phyloP scores from a whole-genome alignment of 169 alveolate species.

The Cryptosporidium baileyi region DNA sequence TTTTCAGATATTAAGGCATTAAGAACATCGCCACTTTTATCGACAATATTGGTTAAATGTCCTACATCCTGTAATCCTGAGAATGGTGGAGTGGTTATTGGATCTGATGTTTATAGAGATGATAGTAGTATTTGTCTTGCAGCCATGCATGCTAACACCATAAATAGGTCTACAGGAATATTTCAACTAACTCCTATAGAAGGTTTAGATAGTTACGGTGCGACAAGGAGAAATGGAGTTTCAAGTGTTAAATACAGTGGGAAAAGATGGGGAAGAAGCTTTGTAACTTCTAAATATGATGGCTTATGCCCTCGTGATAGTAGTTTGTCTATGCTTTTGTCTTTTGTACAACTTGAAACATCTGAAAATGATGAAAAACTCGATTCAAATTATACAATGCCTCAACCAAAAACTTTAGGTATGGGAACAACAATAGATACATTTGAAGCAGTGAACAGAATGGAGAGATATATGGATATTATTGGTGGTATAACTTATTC shows the following conservation, averaged over 20 bases:
- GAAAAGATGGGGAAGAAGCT: conserved; percentile 52
- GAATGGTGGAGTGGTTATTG: conserved; percentile 60
- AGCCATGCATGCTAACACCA: conserved; percentile 60
- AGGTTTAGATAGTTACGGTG: conserved; percentile 61
- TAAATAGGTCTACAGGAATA: conserved; percentile 47
- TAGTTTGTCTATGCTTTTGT: conserved; percentile 51
- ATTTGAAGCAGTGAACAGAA: conserved; percentile 63
- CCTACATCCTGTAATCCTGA: conserved; percentile 56
- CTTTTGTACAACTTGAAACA: conserved; percentile 27
- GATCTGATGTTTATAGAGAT: conserved; percentile 65
- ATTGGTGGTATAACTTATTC: conserved; percentile 58
- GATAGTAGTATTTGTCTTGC: conserved; percentile 60
- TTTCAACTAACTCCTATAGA: conserved; percentile 63
- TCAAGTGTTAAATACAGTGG: conserved; percentile 51
- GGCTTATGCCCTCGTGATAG: conserved; percentile 63
- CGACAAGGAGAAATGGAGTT: conserved; percentile 40
- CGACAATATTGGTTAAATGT: conserved; percentile 48
- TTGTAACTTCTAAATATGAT: conserved; percentile 53
- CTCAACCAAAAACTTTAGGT: conserved; percentile 23
- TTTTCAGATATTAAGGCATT: conserved; percentile 51
- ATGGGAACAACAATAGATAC: conserved; percentile 59
- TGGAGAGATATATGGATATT: conserved; percentile 58
- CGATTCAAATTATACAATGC: conserved; percentile 18
- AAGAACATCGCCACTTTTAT: conserved; percentile 22
- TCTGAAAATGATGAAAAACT: neutral